These are phyloP conservation scores for Malus orientalis DNA, from an alignment of 306 rosid genomes.

Conservation along the genomic window DNA sequence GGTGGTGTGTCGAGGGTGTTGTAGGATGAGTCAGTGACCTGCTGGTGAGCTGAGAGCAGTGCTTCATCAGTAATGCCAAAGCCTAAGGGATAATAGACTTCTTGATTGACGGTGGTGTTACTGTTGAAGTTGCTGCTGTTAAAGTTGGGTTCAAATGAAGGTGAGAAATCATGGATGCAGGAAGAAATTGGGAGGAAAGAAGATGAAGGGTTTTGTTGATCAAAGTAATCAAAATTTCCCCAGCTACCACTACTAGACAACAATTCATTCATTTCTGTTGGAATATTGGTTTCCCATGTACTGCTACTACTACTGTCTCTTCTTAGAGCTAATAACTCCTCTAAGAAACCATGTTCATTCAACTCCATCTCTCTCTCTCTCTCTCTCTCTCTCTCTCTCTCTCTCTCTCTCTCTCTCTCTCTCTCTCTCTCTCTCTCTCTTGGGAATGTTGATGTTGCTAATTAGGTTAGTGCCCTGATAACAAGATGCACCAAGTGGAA, in stretches of 20 bases:
- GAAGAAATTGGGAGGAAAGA: constrained; percentile 36
- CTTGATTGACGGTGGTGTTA: constrained; percentile 30
- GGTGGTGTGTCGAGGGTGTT: constrained; percentile 35
- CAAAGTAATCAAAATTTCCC: constrained; percentile 36
- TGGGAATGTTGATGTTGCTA: constrained; percentile 33
- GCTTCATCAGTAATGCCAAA: neutral
- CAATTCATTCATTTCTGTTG: constrained; percentile 46
- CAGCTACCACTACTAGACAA: constrained; percentile 32
- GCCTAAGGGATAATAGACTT: constrained; percentile 35
- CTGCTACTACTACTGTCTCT: constrained; percentile 44
- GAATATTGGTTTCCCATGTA: constrained; percentile 44
- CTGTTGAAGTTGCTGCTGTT: neutral
- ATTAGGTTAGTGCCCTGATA: constrained; percentile 34
- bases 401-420: constrained; percentile 6
- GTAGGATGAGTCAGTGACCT: constrained; percentile 39
- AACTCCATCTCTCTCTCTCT: constrained; percentile 42
- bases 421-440: constrained; percentile 14
- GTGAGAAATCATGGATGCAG: constrained; percentile 34
- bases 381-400: neutral
- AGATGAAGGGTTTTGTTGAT: constrained; percentile 50
- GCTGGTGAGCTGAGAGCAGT: constrained; percentile 43
- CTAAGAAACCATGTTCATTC: constrained; percentile 53
- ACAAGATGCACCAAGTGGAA: constrained; percentile 23
- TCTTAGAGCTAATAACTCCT: constrained; percentile 55
- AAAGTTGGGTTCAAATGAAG: constrained; percentile 27